Evolutionary conservation across 2,329 filamentous ascomycete genomes (phyloP).

Genomic region (Penicillium thymicola): DNA sequence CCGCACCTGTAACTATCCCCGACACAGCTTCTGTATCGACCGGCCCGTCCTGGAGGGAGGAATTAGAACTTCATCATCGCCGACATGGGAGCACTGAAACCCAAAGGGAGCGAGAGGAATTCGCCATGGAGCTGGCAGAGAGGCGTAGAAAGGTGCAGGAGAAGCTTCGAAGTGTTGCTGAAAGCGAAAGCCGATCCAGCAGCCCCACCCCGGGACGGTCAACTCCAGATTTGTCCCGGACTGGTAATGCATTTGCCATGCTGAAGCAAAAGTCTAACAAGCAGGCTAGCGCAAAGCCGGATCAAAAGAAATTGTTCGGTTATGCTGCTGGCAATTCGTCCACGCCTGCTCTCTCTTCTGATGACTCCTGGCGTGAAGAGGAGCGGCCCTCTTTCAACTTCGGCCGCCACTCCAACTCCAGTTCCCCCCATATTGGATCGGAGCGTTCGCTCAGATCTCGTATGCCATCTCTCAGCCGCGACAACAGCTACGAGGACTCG

Average conservation of each 20-base stretch:
- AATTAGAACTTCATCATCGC: conserved; percentile 43
- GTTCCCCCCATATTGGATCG: conserved; percentile 35
- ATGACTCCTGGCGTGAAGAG: conserved; percentile 40
- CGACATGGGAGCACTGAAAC: conserved; percentile 49
- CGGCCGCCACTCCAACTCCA: conserved; percentile 37
- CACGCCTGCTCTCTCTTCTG: conserved; percentile 34
- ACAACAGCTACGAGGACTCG: conserved; percentile 35
- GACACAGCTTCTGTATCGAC: conserved; percentile 9
- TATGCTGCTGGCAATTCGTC: conserved; percentile 38
- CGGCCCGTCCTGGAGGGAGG: conserved; percentile 47
- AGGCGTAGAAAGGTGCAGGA: conserved; percentile 48
- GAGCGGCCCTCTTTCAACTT: conserved; percentile 30
- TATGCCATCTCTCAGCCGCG: conserved; percentile 26
- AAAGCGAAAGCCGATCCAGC: conserved; percentile 43
- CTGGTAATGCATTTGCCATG: conserved; percentile 45
- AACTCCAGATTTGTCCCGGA: conserved; percentile 32
- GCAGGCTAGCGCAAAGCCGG: conserved; percentile 28
- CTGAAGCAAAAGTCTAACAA: conserved; percentile 43
- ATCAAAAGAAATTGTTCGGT: conserved; percentile 43
- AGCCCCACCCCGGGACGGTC: conserved; percentile 41
- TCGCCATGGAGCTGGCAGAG: conserved; percentile 49
- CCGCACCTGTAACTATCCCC: conserved; percentile 2
- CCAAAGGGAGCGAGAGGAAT: conserved; percentile 47
- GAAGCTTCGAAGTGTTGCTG: conserved; percentile 44
- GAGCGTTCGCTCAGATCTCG: conserved; percentile 30